Conservation (phyloP, 2,329 filamentous ascomycete genomes). For the Penicillium sp. region DNA sequence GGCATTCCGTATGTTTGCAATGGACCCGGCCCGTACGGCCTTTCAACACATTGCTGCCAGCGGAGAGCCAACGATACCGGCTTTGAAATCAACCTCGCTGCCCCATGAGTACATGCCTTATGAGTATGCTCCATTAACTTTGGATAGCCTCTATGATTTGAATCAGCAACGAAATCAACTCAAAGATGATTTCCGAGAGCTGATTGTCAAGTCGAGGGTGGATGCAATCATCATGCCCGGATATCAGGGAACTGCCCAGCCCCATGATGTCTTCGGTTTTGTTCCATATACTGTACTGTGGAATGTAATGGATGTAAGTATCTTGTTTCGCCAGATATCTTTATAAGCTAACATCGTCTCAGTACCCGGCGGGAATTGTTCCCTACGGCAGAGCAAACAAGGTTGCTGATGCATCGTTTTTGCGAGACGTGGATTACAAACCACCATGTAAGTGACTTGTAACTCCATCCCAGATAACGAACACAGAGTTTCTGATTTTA, state of each 20-base stretch:
- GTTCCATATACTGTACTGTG: constrained; percentile 46
- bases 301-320: constrained; percentile 56
- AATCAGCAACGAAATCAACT: constrained; percentile 43
- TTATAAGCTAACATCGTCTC: background rate
- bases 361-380: constrained; percentile 56
- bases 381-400: constrained; percentile 49
- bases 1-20: constrained; percentile 18
- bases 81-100: constrained; percentile 21
- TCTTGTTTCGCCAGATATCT: background rate
- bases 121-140: constrained; percentile 21
- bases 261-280: constrained; percentile 53
- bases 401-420: constrained; percentile 36
- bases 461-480: too few species aligned
- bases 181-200: constrained; percentile 44
- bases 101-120: constrained; percentile 14
- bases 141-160: constrained; percentile 50
- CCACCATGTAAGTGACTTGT: constrained; percentile 19
- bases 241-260: constrained; percentile 55
- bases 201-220: constrained; percentile 46
- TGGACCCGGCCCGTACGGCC: constrained; percentile 20
- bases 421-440: constrained; percentile 19
- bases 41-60: constrained; percentile 37
- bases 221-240: constrained; percentile 56
- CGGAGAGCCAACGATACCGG: constrained; percentile 43
- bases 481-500: background rate